Conservation (phyloP, 2,329 filamentous ascomycete species). For the Sporothrix globosa region DNA sequence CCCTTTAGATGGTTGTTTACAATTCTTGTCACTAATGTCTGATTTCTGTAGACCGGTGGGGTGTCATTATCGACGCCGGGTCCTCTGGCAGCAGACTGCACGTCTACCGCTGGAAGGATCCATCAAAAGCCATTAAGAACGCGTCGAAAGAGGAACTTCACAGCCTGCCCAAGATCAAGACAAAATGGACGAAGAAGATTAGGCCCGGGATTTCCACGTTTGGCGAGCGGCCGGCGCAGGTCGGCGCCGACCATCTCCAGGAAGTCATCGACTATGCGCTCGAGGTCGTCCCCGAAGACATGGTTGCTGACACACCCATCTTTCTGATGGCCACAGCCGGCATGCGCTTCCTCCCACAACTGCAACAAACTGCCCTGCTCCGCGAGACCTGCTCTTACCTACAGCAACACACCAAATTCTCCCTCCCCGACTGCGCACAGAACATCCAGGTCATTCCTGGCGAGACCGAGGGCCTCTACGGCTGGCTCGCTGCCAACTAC, state of each 20-base stretch:
- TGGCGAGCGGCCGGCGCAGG: slow-evolving; percentile 71
- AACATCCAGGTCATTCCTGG: slow-evolving; percentile 95
- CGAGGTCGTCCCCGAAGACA: slow-evolving; percentile 72
- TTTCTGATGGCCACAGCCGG: slow-evolving; percentile 96
- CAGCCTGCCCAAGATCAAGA: slow-evolving; percentile 76
- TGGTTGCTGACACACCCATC: slow-evolving; percentile 81
- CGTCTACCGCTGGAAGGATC: slow-evolving; percentile 91
- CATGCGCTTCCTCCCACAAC: slow-evolving; percentile 79
- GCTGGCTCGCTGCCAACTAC: slow-evolving; percentile 97
- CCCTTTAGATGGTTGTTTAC: too few relatives aligned
- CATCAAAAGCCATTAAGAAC: slow-evolving; percentile 65
- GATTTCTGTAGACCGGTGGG: slow-evolving; percentile 65
- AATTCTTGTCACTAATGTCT: slow-evolving; percentile 7
- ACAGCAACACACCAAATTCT: slow-evolving; percentile 73
- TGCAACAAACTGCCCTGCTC: slow-evolving; percentile 73
- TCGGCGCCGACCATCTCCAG: slow-evolving; percentile 82
- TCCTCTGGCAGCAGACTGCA: slow-evolving; percentile 96
- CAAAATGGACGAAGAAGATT: slow-evolving; percentile 91
- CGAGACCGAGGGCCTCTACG: slow-evolving; percentile 93
- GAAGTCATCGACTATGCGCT: slow-evolving; percentile 80
- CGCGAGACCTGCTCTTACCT: slow-evolving; percentile 82
- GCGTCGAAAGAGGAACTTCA: slow-evolving; percentile 63
- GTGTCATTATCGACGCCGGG: slow-evolving; percentile 94
- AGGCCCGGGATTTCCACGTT: slow-evolving; percentile 92
- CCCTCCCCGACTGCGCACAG: slow-evolving; percentile 82